Evolutionary conservation across 768 basidiomycete species (phyloP), one percentile per base, ranked within the genome.

Genomic region (Calocera cornea): DNA sequence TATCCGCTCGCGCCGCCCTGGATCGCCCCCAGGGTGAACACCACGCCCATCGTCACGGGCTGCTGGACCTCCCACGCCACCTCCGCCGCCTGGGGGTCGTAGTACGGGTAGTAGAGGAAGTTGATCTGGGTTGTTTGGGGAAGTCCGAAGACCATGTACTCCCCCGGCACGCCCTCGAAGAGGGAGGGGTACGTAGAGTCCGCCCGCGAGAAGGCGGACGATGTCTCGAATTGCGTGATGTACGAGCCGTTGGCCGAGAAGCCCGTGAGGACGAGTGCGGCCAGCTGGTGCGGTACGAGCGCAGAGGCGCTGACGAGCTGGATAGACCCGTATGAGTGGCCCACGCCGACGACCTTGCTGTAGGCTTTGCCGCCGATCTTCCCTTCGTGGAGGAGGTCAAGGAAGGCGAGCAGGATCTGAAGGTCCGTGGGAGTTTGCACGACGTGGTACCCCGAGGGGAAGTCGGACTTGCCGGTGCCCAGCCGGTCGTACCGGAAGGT

Each of bases 401-500:
- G 38, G 54, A 71, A 47, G 10, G 1, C 7, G 27, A 47, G 22
- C 11, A 31, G 22, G 22, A 66, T 50, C 27, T 14, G 11, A 2
- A 66, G 10, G 33, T 66, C 41, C 1, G 49, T 44, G 31, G 12
- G 16, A 2, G 49, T 2, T 40, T 66, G 65, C 31, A 69, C 69
- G 11, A 3, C 22, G n/a, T 69, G 70, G 47, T 66, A 70, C 7
- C 70, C 47, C 2, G 34, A 47, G 1, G 70, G 70, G 29, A 70
- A 68, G 12, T 71, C 69, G 10, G 54, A 47, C 40, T 44, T 22
- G 12, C 70, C 69, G 24, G 70, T 71, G 54, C 70, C 70, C 24
- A 71, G 67, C 34, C 70, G 29, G 47, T 71, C 70, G 34, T 70
- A 69, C 24, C 70, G 65, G 69, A 71, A 71, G 33, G 70, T 71